Evolutionary conservation across 345 rosid genomes (phyloP).

Genomic region (Ceriops decandra): DNA sequence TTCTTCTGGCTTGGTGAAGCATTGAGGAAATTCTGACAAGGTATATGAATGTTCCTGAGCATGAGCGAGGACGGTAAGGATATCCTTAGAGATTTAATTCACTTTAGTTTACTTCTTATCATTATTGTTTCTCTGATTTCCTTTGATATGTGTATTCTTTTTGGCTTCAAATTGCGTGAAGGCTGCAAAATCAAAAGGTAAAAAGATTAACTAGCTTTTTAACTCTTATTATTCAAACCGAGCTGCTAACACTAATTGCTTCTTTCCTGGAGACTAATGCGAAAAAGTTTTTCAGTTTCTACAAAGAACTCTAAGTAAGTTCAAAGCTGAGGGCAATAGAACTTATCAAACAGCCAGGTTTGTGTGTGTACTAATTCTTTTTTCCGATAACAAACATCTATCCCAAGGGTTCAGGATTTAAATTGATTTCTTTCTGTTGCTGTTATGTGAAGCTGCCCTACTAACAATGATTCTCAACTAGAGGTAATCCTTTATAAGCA

Average conservation of each 20-base stretch:
- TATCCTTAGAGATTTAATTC: not conserved
- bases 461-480: slow-evolving; percentile 15
- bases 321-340: slow-evolving; percentile 26
- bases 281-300: slow-evolving; percentile 24
- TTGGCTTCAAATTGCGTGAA: not conserved
- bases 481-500: slow-evolving; percentile 22
- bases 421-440: not conserved
- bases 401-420: too few species aligned
- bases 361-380: not conserved
- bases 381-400: too few species aligned
- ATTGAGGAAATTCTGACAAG: slow-evolving; percentile 42
- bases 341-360: slow-evolving; percentile 22
- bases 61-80: slow-evolving; percentile 43
- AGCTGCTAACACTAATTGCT: not conserved
- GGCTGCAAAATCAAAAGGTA: slow-evolving; percentile 36
- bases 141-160: not conserved
- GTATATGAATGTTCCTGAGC: slow-evolving; percentile 43
- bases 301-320: slow-evolving; percentile 27
- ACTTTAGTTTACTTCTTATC: not conserved
- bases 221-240: not conserved
- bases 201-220: not conserved
- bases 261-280: not conserved
- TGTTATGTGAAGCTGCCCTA: slow-evolving; percentile 10
- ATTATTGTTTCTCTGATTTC: not conserved
- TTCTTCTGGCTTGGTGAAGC: slow-evolving; percentile 23